Evolutionary conservation across 768 basidiomycete species (phyloP).

Genomic region (Kwoniella dendrophila): DNA sequence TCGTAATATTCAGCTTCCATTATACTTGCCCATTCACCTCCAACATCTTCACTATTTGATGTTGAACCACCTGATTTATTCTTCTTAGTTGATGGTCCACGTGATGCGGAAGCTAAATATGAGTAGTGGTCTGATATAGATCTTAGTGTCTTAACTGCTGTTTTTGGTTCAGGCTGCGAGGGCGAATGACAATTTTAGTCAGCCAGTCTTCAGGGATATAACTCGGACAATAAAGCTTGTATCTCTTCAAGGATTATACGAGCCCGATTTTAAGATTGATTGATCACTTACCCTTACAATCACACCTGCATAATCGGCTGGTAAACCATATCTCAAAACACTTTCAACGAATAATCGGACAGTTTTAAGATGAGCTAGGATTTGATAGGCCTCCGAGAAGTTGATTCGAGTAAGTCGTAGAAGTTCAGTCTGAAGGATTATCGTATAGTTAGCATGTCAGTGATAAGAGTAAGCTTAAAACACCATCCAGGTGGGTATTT

Average conservation of each 20-base stretch:
- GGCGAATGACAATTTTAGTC: neutral
- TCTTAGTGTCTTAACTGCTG: constrained; percentile 74
- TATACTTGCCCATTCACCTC: constrained; percentile 86
- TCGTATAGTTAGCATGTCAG: too few relatives aligned
- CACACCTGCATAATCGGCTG: constrained; percentile 83
- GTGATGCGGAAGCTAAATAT: constrained; percentile 75
- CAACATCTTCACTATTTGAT: constrained; percentile 66
- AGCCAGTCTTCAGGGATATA: neutral
- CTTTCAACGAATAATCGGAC: constrained; percentile 90
- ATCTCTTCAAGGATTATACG: too few relatives aligned
- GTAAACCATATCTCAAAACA: constrained; percentile 90
- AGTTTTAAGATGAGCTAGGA: constrained; percentile 90
- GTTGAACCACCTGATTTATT: constrained; percentile 55
- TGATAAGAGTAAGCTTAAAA: neutral
- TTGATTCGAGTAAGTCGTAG: constrained; percentile 87
- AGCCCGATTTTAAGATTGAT: neutral
- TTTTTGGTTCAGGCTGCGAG: constrained; percentile 79
- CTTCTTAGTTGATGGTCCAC: constrained; percentile 57
- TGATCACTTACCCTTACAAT: constrained; percentile 68
- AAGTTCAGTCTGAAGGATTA: constrained; percentile 77
- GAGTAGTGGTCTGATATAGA: constrained; percentile 74
- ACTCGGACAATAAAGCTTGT: too few relatives aligned
- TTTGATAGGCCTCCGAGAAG: constrained; percentile 94
- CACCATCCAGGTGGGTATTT: neutral
- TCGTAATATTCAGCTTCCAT: constrained; percentile 96